A percentile compares a stretch with the other conserved stretches of the same genome.
Evolutionary conservation across 768 basidiomycete species (phyloP).

Genomic region (Boletus barrowsii): DNA sequence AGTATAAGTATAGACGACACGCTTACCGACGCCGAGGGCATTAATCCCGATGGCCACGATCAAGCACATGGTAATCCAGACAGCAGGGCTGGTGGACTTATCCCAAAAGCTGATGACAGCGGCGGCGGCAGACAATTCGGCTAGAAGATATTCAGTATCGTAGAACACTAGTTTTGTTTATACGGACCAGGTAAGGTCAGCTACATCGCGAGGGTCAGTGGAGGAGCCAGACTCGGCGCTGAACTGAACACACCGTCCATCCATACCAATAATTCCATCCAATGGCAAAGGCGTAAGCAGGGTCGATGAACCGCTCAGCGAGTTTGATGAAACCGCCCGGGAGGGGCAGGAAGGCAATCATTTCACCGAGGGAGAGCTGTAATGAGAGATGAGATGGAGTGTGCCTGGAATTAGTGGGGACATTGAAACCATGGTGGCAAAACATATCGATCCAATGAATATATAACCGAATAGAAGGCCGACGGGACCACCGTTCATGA

Average conservation of each 20-base stretch:
- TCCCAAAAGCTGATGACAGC: constrained; percentile 51
- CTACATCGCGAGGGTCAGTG: constrained; percentile 2
- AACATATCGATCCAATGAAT: constrained; percentile 37
- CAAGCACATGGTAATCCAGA: constrained; percentile 53
- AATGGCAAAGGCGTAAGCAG: constrained; percentile 42
- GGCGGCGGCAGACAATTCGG: constrained; percentile 50
- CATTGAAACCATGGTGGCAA: constrained; percentile 35
- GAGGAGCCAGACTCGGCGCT: background rate
- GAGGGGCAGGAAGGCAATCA: constrained; percentile 44
- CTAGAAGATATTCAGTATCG: constrained; percentile 19
- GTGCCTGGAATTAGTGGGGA: background rate
- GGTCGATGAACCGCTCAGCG: constrained; percentile 47
- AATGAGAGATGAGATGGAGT: background rate
- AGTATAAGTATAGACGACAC: background rate
- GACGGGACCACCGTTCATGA: constrained; percentile 43
- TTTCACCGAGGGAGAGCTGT: constrained; percentile 41
- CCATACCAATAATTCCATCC: constrained; percentile 44
- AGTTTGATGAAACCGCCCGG: constrained; percentile 46
- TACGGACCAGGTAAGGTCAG: constrained; percentile 26
- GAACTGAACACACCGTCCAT: constrained; percentile 25
- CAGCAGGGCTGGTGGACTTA: constrained; percentile 37
- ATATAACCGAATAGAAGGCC: constrained; percentile 45
- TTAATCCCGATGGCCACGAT: constrained; percentile 50
- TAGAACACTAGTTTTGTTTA: background rate
- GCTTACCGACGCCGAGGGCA: constrained; percentile 37